Base-by-base conservation (phyloP, 164 flowering plant species). In the Piper longum region DNA sequence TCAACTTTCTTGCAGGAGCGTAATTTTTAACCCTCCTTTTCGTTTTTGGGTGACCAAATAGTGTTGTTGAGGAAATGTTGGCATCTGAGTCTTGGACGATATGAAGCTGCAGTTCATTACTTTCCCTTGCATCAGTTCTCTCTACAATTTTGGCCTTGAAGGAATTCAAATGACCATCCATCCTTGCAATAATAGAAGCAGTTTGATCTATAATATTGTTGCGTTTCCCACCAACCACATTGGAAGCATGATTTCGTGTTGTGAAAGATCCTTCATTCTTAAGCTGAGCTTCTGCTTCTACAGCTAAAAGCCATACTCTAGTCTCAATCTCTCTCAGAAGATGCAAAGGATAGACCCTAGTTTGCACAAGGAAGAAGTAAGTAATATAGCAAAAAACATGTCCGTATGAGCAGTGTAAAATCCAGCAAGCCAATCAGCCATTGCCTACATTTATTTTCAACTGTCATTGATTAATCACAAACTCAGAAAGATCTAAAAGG, bases 241-340 rank as follows among this genome's bases (percentile, higher is more conserved):
- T 86, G 62, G 71, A 76, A 62, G 62, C 69, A 41, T 80, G 69
- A 71, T 61, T 71, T 59, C 60, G 74, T 48, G 70, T 59, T 57
- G 66, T 69, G 40, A 82, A 74, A 62, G 76, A 85, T 63, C 86
- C 80, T 62, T 83, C 91, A 77, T 71, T 81, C 69, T 85, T 88
- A 40, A 76, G 62, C 71, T 85, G 96, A 63, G 96, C 87, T 78
- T 91, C 99, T 64, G 99, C 87, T 79, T 91, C 97, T 59, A 95
- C 99, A 4, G 97, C 99, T 71, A 95, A 75, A 56, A 95, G 97
- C 97, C 99, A 95, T 18, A 95, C 99, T 75, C 95, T 79, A 57
- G 99, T 95, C 76, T 95, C 99, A 66, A 95, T 88, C 81, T 95
- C 99, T 40, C 99, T 86, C 55, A 95, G 79, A 70, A 85, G 99